A percentile compares a stretch with the other conserved stretches of the same genome.
These are phyloP conservation scores for Haberlea rhodopensis DNA, from an alignment of 257 asterid genomes.

Conservation along the genomic window DNA sequence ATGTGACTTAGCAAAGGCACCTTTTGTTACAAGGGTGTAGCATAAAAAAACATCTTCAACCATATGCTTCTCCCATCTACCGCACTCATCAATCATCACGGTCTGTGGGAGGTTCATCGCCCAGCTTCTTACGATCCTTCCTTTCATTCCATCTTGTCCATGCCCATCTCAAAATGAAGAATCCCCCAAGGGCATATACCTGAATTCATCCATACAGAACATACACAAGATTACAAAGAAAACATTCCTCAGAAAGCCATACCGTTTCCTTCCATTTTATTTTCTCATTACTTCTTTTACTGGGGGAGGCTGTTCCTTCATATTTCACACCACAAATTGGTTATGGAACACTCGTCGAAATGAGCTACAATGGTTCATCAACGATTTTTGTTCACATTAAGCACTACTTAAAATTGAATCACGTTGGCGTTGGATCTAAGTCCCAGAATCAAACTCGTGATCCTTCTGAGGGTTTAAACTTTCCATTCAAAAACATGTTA, in stretches of 20 bases:
- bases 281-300: neutral
- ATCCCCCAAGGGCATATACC: slow-evolving; percentile 91
- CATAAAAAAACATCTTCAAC: neutral
- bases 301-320: neutral
- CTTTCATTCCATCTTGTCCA: slow-evolving; percentile 88
- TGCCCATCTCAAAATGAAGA: slow-evolving; percentile 76
- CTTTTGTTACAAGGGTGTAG: neutral
- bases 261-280: neutral
- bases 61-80: slow-evolving; percentile 2
- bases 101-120: slow-evolving; percentile 50
- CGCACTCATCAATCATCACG: slow-evolving; percentile 33
- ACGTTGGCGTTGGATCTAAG: neutral
- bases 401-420: neutral
- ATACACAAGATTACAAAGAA: neutral
- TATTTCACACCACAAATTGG: neutral
- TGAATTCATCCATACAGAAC: slow-evolving; percentile 30
- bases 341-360: neutral
- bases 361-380: neutral
- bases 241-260: neutral
- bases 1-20: neutral
- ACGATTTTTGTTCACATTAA: neutral
- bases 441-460: neutral
- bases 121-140: slow-evolving; percentile 55
- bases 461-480: neutral
- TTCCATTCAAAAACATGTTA: neutral